Conservation (phyloP, 257 asterid species). For the Forsythia viridissima region DNA sequence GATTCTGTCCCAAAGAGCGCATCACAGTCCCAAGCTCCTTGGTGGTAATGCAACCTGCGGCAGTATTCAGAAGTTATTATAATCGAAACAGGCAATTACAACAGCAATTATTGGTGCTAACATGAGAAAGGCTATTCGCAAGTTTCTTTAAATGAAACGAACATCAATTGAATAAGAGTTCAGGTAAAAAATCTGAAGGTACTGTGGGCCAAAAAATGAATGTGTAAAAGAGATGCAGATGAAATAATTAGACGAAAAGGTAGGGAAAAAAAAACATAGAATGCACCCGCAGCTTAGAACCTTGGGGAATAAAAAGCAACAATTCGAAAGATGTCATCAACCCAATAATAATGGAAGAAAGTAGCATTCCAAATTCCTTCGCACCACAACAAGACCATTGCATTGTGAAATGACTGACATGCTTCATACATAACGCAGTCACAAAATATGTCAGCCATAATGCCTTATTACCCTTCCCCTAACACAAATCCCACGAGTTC, state of each 20-base stretch:
- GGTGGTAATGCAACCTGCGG: slow-evolving; percentile 57
- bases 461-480: not conserved
- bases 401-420: not conserved
- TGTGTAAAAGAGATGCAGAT: not conserved
- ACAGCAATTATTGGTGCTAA: not conserved
- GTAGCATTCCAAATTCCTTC: slow-evolving; percentile 4
- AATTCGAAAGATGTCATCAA: not conserved
- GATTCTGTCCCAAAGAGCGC: slow-evolving; percentile 66
- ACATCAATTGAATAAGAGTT: not conserved
- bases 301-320: not conserved
- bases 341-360: not conserved
- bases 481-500: slow-evolving; percentile 7
- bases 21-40: slow-evolving; percentile 62
- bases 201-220: not conserved
- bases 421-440: not conserved
- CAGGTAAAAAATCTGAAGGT: not conserved
- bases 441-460: not conserved
- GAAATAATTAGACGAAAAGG: too few relatives aligned
- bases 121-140: not conserved
- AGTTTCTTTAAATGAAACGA: slow-evolving; percentile 16
- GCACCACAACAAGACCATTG: not conserved
- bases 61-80: not conserved
- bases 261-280: not conserved
- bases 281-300: not conserved
- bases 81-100: not conserved